Conservation (phyloP, 345 rosid genomes). For the Viola odorata region DNA sequence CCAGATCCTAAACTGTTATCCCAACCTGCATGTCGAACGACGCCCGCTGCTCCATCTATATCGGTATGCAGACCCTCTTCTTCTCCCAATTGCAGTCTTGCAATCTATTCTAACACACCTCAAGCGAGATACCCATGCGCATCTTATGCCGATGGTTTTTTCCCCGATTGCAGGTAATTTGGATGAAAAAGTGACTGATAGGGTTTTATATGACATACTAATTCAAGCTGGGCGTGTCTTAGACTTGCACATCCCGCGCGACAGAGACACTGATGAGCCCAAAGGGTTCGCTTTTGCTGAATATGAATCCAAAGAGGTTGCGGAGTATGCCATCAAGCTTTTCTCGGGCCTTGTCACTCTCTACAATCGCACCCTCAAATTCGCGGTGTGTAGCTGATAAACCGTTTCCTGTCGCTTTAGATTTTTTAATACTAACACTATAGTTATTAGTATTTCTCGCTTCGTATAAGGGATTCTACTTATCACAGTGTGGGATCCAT, state of each 20-base stretch:
- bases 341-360: conserved; percentile 91
- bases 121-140: too few species aligned
- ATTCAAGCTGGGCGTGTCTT: conserved; percentile 86
- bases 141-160: too few species aligned
- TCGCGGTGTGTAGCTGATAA: conserved; percentile 43
- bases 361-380: conserved; percentile 63
- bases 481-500: too few species aligned
- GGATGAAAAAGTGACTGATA: conserved; percentile 82
- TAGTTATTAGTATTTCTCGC: too few species aligned
- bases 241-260: conserved; percentile 76
- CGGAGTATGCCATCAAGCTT: conserved; percentile 86
- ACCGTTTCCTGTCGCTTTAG: neutral
- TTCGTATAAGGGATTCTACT: too few species aligned
- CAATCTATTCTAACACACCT: too few species aligned
- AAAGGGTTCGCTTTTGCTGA: conserved; percentile 90
- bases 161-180: conserved; percentile 47
- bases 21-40: neutral
- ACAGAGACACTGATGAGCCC: conserved; percentile 74
- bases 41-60: neutral
- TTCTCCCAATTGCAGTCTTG: too few species aligned
- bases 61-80: too few species aligned
- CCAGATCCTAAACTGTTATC: too few species aligned
- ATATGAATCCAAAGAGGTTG: conserved; percentile 77
- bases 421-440: too few species aligned
- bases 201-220: conserved; percentile 76